Evolutionary conservation across 2,329 filamentous ascomycete species (phyloP), one percentile per base, ranked within the genome.

Genomic region (Neonectria faginata): DNA sequence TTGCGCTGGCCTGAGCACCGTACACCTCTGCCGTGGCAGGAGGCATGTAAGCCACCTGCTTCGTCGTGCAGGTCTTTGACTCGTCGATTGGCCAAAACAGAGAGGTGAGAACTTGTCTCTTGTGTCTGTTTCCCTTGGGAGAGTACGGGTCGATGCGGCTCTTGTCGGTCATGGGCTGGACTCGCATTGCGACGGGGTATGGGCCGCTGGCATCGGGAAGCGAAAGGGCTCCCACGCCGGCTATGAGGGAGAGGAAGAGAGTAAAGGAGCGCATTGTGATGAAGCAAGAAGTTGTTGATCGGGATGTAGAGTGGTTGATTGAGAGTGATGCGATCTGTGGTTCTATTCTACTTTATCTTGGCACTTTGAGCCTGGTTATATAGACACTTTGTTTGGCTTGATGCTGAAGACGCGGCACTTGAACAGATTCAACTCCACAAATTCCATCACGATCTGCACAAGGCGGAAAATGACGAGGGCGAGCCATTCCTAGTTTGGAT

Each of bases 31-130:
- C 77, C 0, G 78, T 75, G 0, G 65, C 64, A 0, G 77, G 75
- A 0, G 78, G 73, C 79, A 80, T 79, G 67, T 80, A 80, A 2
- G 77, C 67, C 0, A 74, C 60, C 0, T 20, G 62, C 14, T 65
- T 25, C 3, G 29, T 50, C 1, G 57, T 58, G 41, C 77, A 79
- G 2, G 67, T 65, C 1, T 62, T 44, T 14, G 65, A 25, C 20
- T 62, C 27, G 5, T 75, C 67, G 4, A 79, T 60, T 0, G 78
- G 78, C 18, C 77, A 67, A 48, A 77, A 80, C 3, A 77, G 60
- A 0, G 78, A 79, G 1, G 71, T 62, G 3, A 78, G 56, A 1
- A 80, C 52, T 8, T 70, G 69, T 5, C 77, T 66, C 1, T 68
- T 65, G n/a, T 74, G 74, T 1, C 65, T 68, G 2, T 63, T 33